Conservation (phyloP, 768 basidiomycete species). For the Podaxis sp. region DNA sequence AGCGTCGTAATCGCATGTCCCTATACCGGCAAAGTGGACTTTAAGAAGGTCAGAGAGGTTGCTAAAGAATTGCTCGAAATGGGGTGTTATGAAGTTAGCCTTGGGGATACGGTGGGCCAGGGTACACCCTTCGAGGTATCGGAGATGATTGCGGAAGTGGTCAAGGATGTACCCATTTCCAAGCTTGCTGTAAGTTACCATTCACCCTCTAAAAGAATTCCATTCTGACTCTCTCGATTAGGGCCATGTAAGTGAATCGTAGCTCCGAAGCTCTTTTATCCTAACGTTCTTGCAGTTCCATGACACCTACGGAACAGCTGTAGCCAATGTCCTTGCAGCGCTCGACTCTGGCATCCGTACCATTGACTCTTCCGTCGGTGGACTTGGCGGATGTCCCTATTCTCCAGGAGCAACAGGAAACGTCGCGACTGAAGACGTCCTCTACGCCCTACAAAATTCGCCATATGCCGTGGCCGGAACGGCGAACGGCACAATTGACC, state of each 20-base stretch:
- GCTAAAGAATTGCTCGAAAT: constrained; percentile 74
- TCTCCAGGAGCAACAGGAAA: constrained; percentile 96
- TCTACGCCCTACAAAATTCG: constrained; percentile 76
- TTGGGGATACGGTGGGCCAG: constrained; percentile 91
- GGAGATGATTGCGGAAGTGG: constrained; percentile 70
- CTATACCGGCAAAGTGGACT: constrained; percentile 77
- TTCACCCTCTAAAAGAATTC: background rate
- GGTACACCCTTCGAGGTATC: constrained; percentile 72
- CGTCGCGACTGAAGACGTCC: constrained; percentile 89
- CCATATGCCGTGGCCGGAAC: constrained; percentile 53
- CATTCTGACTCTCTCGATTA: constrained; percentile 21
- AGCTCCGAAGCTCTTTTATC: constrained; percentile 10
- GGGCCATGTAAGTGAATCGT: constrained; percentile 51
- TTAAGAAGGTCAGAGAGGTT: constrained; percentile 63
- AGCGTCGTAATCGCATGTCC: constrained; percentile 85
- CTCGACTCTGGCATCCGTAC: constrained; percentile 75
- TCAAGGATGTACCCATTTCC: constrained; percentile 56
- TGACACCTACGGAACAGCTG: constrained; percentile 85
- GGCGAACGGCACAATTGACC: constrained; percentile 45
- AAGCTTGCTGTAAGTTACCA: constrained; percentile 63
- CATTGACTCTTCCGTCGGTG: constrained; percentile 82
- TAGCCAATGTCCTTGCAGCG: constrained; percentile 73
- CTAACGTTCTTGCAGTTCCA: constrained; percentile 60
- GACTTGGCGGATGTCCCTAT: constrained; percentile 94
- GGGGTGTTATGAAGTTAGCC: constrained; percentile 92